These are phyloP conservation scores for Ogataea kodamae DNA, from an alignment of 805 yeast genomes.

Conservation along the genomic window DNA sequence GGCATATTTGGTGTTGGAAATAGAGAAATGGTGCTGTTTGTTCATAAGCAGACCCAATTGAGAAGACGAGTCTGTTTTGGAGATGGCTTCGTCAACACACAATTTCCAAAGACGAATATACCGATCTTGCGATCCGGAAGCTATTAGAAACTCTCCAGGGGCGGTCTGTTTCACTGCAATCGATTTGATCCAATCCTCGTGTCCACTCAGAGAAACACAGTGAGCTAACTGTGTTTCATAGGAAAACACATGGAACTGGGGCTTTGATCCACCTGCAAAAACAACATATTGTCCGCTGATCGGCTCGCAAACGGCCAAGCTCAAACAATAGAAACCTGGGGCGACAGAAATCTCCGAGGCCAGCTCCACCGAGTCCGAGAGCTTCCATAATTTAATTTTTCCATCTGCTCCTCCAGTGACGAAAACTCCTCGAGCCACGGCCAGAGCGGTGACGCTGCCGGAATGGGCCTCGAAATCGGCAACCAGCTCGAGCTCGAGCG, in stretches of 20 bases:
- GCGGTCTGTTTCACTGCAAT: slow-evolving; percentile 54
- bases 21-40: slow-evolving; percentile 62
- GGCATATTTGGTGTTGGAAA: slow-evolving; percentile 41
- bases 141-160: slow-evolving; percentile 59
- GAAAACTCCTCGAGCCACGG: slow-evolving; percentile 41
- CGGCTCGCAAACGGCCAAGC: slow-evolving; percentile 35
- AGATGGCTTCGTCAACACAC: slow-evolving; percentile 50
- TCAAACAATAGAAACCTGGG: slow-evolving; percentile 48
- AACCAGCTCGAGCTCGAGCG: slow-evolving; percentile 27
- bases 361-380: slow-evolving; percentile 23
- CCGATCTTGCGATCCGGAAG: slow-evolving; percentile 90
- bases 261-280: slow-evolving; percentile 72
- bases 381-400: slow-evolving; percentile 47
- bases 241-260: slow-evolving; percentile 51
- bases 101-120: slow-evolving; percentile 89
- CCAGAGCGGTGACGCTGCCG: slow-evolving; percentile 53
- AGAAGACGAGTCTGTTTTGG: slow-evolving; percentile 49
- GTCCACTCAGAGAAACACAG: slow-evolving; percentile 70
- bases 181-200: slow-evolving; percentile 93
- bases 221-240: slow-evolving; percentile 35
- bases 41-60: slow-evolving; percentile 59
- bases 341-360: slow-evolving; percentile 35
- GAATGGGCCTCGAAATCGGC: slow-evolving; percentile 40
- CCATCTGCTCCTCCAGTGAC: slow-evolving; percentile 69
- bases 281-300: slow-evolving; percentile 39